A percentile compares a stretch with the other conserved stretches of the same genome.
These are phyloP conservation scores for Lodderomyces margitis DNA, from an alignment of 1,139 yeast species.

Conservation along the genomic window DNA sequence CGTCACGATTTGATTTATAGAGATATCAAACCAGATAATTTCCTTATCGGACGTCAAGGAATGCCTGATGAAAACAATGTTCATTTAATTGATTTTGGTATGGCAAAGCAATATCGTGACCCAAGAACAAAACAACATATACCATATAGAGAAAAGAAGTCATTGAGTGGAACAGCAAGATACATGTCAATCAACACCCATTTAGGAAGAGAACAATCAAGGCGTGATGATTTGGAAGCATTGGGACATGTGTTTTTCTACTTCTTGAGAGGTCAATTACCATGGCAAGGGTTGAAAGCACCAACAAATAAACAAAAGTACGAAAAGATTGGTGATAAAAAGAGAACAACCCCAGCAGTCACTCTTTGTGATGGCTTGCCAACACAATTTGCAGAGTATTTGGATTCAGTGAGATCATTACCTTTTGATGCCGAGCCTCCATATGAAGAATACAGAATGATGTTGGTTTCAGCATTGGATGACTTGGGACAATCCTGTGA, in stretches of 20 bases:
- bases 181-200: constrained; percentile 98
- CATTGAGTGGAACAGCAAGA: constrained; percentile 94
- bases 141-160: constrained; percentile 92
- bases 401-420: constrained; percentile 77
- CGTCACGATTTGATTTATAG: constrained; percentile 87
- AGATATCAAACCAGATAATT: constrained; percentile 95
- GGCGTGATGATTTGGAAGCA: constrained; percentile 95
- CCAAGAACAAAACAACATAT: constrained; percentile 94
- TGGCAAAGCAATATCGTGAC: constrained; percentile 97
- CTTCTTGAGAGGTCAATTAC: constrained; percentile 88
- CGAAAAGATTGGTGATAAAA: constrained; percentile 94
- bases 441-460: constrained; percentile 75
- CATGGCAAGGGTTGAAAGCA: constrained; percentile 99
- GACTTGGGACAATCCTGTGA: constrained; percentile 74
- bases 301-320: constrained; percentile 95
- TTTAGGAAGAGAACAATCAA: constrained; percentile 91
- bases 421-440: constrained; percentile 95
- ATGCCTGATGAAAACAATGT: constrained; percentile 50
- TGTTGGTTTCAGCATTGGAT: constrained; percentile 71
- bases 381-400: constrained; percentile 79
- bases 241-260: constrained; percentile 94
- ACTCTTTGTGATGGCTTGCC: constrained; percentile 85
- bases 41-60: constrained; percentile 74
- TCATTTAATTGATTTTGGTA: constrained; percentile 84
- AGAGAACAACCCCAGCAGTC: constrained; percentile 77